These are phyloP conservation scores for Stachybotrys chartarum DNA, from an alignment of 2,329 filamentous ascomycete genomes.

Conservation along the genomic window DNA sequence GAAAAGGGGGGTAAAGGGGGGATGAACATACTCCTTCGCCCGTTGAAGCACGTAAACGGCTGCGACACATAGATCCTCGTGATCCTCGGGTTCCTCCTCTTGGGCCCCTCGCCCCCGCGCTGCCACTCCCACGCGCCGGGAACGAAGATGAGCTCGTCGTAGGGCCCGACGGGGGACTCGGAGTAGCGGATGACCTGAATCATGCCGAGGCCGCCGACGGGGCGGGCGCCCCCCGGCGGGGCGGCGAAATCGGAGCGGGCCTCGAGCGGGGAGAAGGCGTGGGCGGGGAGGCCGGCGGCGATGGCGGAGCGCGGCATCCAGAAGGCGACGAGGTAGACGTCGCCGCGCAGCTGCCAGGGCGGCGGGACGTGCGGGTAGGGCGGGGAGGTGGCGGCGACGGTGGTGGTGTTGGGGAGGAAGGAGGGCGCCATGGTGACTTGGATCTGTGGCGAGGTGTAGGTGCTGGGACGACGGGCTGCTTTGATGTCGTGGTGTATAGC, in stretches of 20 bases:
- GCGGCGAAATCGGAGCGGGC: conserved; percentile 28
- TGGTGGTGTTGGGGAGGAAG: not conserved
- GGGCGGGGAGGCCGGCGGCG: conserved; percentile 21
- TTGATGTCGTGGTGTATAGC: too few relatives aligned
- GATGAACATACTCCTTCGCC: conserved; percentile 35
- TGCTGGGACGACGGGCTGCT: too few relatives aligned
- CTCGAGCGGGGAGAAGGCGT: conserved; percentile 41
- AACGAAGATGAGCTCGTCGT: conserved; percentile 43
- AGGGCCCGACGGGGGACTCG: conserved; percentile 43
- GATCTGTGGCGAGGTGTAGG: too few relatives aligned
- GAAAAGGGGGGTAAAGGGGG: not conserved
- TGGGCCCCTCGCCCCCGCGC: conserved; percentile 23
- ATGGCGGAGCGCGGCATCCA: conserved; percentile 24
- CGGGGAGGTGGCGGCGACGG: conserved; percentile 1
- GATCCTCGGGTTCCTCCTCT: conserved; percentile 30
- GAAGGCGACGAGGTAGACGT: conserved; percentile 36
- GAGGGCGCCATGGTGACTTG: not conserved
- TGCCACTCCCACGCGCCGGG: conserved; percentile 39
- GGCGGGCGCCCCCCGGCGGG: conserved; percentile 15
- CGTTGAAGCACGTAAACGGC: conserved; percentile 44
- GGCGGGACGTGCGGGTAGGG: conserved; percentile 17
- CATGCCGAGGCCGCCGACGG: conserved; percentile 38
- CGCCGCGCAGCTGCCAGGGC: conserved; percentile 38
- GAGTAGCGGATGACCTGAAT: conserved; percentile 44
- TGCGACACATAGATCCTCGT: conserved; percentile 50